Evolutionary conservation across 2,329 filamentous ascomycete species (phyloP), one percentile per base, ranked within the genome.

Genomic region (Rhynchosporium secalis): DNA sequence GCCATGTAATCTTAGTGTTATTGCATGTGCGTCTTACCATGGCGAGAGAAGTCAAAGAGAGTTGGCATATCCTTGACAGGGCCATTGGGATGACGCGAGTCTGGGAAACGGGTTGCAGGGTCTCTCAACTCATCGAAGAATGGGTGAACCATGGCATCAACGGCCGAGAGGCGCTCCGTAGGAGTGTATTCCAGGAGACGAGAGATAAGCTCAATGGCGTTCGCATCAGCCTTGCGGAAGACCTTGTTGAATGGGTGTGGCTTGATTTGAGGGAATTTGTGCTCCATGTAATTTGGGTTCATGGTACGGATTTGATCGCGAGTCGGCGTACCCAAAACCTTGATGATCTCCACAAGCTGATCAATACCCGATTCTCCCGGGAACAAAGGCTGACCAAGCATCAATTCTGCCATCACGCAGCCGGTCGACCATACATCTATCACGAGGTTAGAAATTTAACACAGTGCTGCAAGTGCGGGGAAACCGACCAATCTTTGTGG

Each of bases 271-370:
- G 95, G 95, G 79, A 99, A 99, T 81, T 98, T 98, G 81, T 99
- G 95, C 80, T 99, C 95, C 95, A 99, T 99, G 79, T 99, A 99
- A 79, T 99, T 99, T 63, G 95, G 95, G 78, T 99, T 99, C 95
- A 99, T 99, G 69, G 95, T 99, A 71, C 95, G 91, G 74, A 99
- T 99, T 78, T 99, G 95, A 77, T 99, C 95, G 68, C 95, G 86
- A 41, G 95, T 98, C 20, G 95, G 95, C 20, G 95, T 99, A 64
- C 95, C 95, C 65, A 99, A 81, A 58, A 99, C 94, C 80, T 99
- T 99, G 83, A 99, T 99, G 76, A 99, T 99, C 78, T 99, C 95
- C 51, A 99, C 95, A 55, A 99, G 82, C 76, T 99, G 95, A 75
- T 99, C 95, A 73, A 99, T 99, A 68, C 95, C 95, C 54, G 95